A percentile compares a stretch with the other conserved stretches of the same genome.
Conservation (phyloP, 2,329 filamentous ascomycete genomes). For the Beauveria pseudobassiana region DNA sequence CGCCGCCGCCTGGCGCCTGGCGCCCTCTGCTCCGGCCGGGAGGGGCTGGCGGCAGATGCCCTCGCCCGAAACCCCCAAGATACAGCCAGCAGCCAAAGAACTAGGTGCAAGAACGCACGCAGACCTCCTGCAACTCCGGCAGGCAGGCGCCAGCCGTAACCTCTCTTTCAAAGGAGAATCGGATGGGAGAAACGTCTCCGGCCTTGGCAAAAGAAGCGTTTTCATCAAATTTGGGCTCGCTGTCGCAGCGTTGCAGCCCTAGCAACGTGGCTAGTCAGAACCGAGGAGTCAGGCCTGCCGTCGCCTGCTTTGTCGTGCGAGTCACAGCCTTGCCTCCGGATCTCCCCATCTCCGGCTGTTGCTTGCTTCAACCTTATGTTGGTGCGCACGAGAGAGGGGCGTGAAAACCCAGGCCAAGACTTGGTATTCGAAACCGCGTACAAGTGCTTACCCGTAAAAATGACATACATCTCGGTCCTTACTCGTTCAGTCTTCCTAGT, state of each 20-base stretch:
- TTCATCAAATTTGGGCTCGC: neutral
- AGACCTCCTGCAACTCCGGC: no score
- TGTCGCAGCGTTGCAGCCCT: constrained; percentile 1
- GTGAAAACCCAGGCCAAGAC: neutral
- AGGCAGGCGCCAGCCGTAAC: no score
- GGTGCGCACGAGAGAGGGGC: neutral
- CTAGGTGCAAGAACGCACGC: no score
- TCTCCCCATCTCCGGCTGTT: neutral
- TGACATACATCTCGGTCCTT: neutral
- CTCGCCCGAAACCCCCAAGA: neutral
- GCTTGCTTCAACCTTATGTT: neutral
- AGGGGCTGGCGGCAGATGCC: neutral
- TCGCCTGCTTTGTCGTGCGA: neutral
- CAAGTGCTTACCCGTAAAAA: neutral
- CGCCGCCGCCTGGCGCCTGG: neutral
- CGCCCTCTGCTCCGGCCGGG: neutral
- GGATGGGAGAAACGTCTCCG: neutral
- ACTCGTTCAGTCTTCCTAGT: neutral
- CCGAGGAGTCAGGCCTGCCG: neutral
- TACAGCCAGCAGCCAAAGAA: no score
- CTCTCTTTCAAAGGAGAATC: neutral
- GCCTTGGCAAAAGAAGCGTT: neutral
- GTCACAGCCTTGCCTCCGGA: constrained; percentile 1
- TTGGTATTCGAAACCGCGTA: neutral
- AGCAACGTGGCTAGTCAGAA: neutral